Evolutionary conservation across 805 yeast species (phyloP).

Genomic region (Zygotorulaspora chibaensis): DNA sequence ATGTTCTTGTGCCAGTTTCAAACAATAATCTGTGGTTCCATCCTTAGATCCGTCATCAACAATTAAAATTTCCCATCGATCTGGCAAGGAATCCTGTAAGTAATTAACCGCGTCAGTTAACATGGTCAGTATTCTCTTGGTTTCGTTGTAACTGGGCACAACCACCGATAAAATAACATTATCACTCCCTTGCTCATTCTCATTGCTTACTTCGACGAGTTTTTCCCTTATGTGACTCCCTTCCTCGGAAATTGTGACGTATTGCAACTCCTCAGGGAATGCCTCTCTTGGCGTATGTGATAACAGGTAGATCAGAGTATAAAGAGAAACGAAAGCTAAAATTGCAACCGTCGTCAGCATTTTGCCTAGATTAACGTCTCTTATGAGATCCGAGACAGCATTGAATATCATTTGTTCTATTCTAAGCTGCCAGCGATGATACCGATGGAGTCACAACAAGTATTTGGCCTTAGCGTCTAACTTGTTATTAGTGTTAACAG

Average conservation of each 20-base stretch:
- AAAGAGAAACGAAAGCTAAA: slow-evolving; percentile 28
- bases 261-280: slow-evolving; percentile 48
- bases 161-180: slow-evolving; percentile 66
- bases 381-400: slow-evolving; percentile 5
- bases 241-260: slow-evolving; percentile 44
- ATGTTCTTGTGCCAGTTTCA: slow-evolving; percentile 48
- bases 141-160: slow-evolving; percentile 92
- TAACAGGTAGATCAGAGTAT: slow-evolving; percentile 42
- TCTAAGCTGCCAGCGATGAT: not conserved
- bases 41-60: slow-evolving; percentile 93
- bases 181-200: slow-evolving; percentile 20
- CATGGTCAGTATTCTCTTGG: slow-evolving; percentile 64
- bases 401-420: slow-evolving; percentile 4
- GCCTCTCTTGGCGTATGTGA: slow-evolving; percentile 64
- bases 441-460: no score
- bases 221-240: slow-evolving; percentile 31
- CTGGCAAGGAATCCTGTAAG: slow-evolving; percentile 38
- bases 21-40: slow-evolving; percentile 68
- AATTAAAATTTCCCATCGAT: slow-evolving; percentile 60
- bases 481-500: not conserved
- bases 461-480: no score
- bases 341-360: slow-evolving; percentile 11
- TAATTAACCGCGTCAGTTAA: slow-evolving; percentile 61
- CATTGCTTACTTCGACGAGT: slow-evolving; percentile 21
- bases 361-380: slow-evolving; percentile 11